A percentile compares a stretch with the other conserved stretches of the same genome.
phyloP scores from a whole-genome alignment of 257 asterid species.

The Solanum chiquidenum region DNA sequence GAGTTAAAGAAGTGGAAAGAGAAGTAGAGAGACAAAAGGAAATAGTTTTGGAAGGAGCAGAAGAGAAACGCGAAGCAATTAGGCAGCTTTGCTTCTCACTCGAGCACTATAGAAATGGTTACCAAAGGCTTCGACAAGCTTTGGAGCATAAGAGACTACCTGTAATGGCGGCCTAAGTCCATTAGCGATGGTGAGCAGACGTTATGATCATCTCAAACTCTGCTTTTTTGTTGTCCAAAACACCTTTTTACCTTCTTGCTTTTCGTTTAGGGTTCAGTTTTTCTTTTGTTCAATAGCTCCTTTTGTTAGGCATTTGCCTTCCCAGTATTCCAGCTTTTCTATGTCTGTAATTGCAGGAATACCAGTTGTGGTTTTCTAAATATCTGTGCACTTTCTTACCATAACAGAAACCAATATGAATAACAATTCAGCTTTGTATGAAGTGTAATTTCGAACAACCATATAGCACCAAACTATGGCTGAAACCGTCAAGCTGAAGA shows the following conservation, averaged over 20 bases:
- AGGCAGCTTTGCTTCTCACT: slow-evolving; percentile 85
- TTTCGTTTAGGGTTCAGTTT: not conserved
- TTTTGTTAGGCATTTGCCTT: not conserved
- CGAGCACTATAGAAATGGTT: slow-evolving; percentile 76
- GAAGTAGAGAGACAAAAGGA: slow-evolving; percentile 48
- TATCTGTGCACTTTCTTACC: not conserved
- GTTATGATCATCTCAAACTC: not conserved
- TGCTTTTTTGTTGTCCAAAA: not conserved
- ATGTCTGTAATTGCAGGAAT: not conserved
- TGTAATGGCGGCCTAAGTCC: slow-evolving; percentile 38
- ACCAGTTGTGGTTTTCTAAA: not conserved
- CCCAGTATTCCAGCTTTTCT: not conserved
- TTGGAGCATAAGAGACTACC: slow-evolving; percentile 33
- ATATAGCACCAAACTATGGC: not conserved
- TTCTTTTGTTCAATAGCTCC: not conserved
- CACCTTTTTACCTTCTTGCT: not conserved
- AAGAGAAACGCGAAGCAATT: slow-evolving; percentile 87
- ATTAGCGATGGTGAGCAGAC: not conserved
- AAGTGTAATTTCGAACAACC: not conserved
- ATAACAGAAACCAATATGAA: not conserved
- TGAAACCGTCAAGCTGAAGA: not conserved
- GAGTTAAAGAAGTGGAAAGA: slow-evolving; percentile 36
- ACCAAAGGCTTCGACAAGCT: slow-evolving; percentile 55
- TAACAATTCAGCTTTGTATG: not conserved
- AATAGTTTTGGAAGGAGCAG: slow-evolving; percentile 59